Evolutionary conservation across 2,329 filamentous ascomycete species (phyloP).

Genomic region (Paramyrothecium sp.): DNA sequence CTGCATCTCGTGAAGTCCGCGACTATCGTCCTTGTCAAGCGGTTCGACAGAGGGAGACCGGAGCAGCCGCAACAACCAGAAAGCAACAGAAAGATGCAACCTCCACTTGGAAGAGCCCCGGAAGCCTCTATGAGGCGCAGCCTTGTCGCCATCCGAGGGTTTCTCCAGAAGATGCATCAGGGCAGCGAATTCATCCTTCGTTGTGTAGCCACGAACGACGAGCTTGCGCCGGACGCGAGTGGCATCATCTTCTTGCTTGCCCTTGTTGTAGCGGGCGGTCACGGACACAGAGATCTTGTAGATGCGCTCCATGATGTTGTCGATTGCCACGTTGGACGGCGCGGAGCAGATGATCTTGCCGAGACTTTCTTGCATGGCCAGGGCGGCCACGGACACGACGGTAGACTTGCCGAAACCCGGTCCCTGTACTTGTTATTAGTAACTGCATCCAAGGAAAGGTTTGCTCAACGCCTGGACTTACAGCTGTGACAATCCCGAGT

Average conservation of each 20-base stretch:
- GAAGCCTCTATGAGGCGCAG: not conserved
- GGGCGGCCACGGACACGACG: not conserved
- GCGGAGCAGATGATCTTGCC: constrained; percentile 8
- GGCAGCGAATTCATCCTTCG: not conserved
- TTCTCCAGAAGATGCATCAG: not conserved
- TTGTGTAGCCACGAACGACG: constrained; percentile 4
- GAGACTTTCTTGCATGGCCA: constrained; percentile 8
- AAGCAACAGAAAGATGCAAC: constrained; percentile 7
- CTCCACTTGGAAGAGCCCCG: constrained; percentile 7
- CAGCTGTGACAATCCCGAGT: constrained; percentile 9
- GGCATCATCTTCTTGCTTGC: accelerated
- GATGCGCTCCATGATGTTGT: constrained; percentile 6
- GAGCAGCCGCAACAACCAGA: constrained; percentile 11
- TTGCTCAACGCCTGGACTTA: too few species aligned
- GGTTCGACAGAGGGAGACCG: not conserved
- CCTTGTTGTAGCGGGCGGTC: not conserved
- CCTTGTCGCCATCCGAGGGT: not conserved
- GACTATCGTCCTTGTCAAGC: constrained; percentile 4
- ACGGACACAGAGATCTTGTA: not conserved
- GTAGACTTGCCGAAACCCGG: constrained; percentile 15
- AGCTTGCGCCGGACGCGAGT: not conserved
- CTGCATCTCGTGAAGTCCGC: constrained; percentile 2
- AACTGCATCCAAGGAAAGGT: not conserved
- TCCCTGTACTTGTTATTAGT: constrained; percentile 4
- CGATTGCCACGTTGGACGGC: not conserved